Conservation (phyloP, 2,329 filamentous ascomycete species). For the Zasmidium cellare region DNA sequence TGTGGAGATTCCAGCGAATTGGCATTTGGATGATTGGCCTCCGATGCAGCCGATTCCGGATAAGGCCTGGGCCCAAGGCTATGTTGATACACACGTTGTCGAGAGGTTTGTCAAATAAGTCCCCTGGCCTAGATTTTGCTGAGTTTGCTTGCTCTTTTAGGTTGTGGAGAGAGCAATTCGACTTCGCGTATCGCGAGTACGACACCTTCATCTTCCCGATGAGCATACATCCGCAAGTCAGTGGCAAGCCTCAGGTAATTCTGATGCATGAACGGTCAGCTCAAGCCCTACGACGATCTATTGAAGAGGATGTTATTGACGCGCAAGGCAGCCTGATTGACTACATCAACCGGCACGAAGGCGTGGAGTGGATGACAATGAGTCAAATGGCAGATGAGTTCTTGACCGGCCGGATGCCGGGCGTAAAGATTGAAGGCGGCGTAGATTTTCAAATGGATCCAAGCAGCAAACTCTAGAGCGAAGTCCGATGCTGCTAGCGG, state of each 20-base stretch:
- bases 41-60: conserved; percentile 15
- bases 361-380: conserved; percentile 45
- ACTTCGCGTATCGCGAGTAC: conserved; percentile 47
- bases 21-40: conserved; percentile 52
- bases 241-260: conserved; percentile 50
- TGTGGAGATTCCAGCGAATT: conserved; percentile 50
- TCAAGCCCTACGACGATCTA: neutral
- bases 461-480: neutral
- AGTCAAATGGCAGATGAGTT: conserved; percentile 29
- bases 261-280: conserved; percentile 44
- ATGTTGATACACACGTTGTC: conserved; percentile 44
- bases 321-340: conserved; percentile 39
- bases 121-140: no score
- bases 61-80: conserved; percentile 37
- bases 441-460: neutral
- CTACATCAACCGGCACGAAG: conserved; percentile 47
- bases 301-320: neutral
- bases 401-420: conserved; percentile 31
- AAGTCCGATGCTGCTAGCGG: neutral
- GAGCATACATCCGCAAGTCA: conserved; percentile 49
- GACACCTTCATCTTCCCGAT: conserved; percentile 51
- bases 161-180: conserved; percentile 50
- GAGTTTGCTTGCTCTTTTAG: no score
- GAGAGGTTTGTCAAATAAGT: conserved; percentile 27
- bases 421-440: conserved; percentile 37